Conservation (phyloP, 148 eudicot genomes). For the Amaranthus cruentus region DNA sequence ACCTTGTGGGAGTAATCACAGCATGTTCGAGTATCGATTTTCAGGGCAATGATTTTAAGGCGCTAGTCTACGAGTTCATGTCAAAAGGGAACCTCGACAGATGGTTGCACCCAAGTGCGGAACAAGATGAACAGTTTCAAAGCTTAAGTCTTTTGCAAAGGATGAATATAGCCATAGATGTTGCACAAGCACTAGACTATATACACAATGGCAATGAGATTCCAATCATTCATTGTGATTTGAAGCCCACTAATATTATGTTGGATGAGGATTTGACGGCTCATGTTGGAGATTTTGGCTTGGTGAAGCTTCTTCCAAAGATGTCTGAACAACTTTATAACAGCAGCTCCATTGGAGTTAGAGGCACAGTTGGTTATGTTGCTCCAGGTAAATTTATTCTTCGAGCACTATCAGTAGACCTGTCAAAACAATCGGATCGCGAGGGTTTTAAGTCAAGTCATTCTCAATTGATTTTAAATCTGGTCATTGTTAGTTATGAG, state of each 20-base stretch:
- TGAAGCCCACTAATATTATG: slow-evolving; percentile 15
- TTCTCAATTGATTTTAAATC: no score
- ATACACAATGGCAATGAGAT: slow-evolving; percentile 1
- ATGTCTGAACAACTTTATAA: slow-evolving; percentile 2
- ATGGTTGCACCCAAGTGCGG: slow-evolving; percentile 14
- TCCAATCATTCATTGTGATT: slow-evolving; percentile 16
- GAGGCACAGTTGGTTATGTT: slow-evolving; percentile 19
- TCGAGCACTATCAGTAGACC: no score
- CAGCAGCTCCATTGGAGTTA: slow-evolving; percentile 5
- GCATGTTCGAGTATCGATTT: slow-evolving; percentile 24
- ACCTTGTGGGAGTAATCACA: slow-evolving; percentile 22
- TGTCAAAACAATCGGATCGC: no score
- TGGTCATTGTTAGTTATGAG: no score
- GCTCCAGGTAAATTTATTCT: slow-evolving; percentile 13
- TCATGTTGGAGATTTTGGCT: slow-evolving; percentile 15
- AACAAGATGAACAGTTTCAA: neutral
- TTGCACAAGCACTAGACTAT: slow-evolving; percentile 16
- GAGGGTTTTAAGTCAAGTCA: no score
- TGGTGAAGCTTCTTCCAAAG: slow-evolving; percentile 18
- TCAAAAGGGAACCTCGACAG: slow-evolving; percentile 20
- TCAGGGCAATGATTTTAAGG: slow-evolving; percentile 18
- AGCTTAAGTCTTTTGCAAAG: slow-evolving; percentile 26
- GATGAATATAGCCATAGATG: slow-evolving; percentile 17
- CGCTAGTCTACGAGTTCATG: slow-evolving; percentile 26
- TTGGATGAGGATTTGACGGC: slow-evolving; percentile 10